Base-by-base conservation (phyloP, 306 rosid species). In the Lathyrus tuberosus region DNA sequence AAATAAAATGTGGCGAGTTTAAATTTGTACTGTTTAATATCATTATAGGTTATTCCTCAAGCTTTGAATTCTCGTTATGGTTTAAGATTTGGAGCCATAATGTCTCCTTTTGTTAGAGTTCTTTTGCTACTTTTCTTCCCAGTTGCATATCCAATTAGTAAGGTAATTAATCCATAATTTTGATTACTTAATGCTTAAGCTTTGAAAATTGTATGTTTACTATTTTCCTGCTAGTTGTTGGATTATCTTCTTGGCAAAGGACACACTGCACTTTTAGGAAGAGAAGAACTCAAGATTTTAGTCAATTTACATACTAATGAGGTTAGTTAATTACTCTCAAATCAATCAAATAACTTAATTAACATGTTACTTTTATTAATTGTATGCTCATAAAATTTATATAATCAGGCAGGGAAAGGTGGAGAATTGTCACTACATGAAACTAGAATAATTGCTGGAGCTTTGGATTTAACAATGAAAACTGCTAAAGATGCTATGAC, bases 401-500 rank as follows among this genome's bases (percentile, higher is more conserved):
- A 30, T 60, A 62, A 38, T 73, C 9, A 79, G 82, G 78, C 82
- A 79, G 82, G 82, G 5, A 79, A 79, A 61, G 82, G 82, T 51
- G 82, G 82, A 73, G 79, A 73, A 24, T 73, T 79, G 12, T 14
- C 82, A 79, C 72, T 73, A 20, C 84, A 84, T 49, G 92, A 86
- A 86, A 86, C 91, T 11, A 66, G 46, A n/a, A 86, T 91, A 24
- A 91, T 88, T 46, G 80, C 76, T 17, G 92, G 96, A 35, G 97
- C 96, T 58, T 72, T 91, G 67, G 95, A 86, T 78, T 79, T 88
- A 61, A 80, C 89, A 2, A 54, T 22, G 62, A 88, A 91, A 79
- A 88, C 83, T 35, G 88, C 91, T 49, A 76, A 82, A 81, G 86
- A 91, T 86, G 95, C 92, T 48, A 91, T 91, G 95, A 84, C 92